Conservation (phyloP, 306 rosid genomes). For the Betula pendula region DNA sequence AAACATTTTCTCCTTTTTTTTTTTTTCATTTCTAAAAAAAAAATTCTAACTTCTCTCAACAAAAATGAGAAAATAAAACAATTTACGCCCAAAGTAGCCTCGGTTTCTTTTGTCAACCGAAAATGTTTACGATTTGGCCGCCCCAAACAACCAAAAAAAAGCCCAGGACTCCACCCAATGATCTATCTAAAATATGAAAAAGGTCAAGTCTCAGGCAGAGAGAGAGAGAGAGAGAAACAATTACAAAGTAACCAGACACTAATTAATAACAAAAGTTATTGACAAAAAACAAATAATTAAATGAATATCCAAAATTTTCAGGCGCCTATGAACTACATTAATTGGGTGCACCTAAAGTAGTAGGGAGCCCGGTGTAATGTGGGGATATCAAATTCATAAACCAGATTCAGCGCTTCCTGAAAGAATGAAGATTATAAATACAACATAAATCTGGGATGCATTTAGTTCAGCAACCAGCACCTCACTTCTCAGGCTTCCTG, state of each 20-base stretch:
- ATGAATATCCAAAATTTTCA: slow-evolving; percentile 32
- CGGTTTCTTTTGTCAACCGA: too few relatives aligned
- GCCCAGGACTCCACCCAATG: background rate
- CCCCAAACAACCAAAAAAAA: too few relatives aligned
- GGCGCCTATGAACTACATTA: slow-evolving; percentile 16
- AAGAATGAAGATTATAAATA: slow-evolving; percentile 16
- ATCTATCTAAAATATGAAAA: background rate
- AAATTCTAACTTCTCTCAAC: too few relatives aligned
- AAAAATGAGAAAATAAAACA: too few relatives aligned
- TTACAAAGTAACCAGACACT: background rate
- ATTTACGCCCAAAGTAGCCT: too few relatives aligned
- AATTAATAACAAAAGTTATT: background rate
- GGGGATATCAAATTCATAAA: slow-evolving; percentile 17
- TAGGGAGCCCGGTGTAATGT: background rate
- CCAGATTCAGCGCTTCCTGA: slow-evolving; percentile 18
- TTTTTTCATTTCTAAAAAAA: too few relatives aligned
- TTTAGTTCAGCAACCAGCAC: slow-evolving; percentile 26
- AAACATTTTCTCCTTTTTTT: too few relatives aligned
- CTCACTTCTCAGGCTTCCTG: slow-evolving; percentile 11
- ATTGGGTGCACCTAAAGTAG: slow-evolving; percentile 18
- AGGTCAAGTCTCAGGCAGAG: background rate
- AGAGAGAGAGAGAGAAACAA: background rate
- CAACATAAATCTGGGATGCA: background rate
- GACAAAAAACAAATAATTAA: slow-evolving; percentile 39
- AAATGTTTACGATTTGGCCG: too few relatives aligned